Percentiles rank a stretch among this genome's conserved stretches.
These are phyloP conservation scores for Cardamine chenopodiifolia DNA, from an alignment of 345 rosid genomes.

Conservation along the genomic window DNA sequence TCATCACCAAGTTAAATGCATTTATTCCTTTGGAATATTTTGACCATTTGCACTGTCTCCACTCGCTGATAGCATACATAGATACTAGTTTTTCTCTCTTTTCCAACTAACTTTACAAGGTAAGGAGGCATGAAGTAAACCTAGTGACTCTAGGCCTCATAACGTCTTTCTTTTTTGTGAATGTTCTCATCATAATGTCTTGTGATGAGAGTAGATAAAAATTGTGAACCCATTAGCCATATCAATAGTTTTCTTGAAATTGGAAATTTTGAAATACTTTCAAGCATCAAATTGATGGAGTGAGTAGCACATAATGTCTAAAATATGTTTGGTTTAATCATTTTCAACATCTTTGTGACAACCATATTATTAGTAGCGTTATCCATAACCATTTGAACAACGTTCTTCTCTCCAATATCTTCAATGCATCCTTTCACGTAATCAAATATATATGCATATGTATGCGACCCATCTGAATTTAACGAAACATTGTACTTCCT, in stretches of 20 bases:
- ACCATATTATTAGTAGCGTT: slow-evolving; percentile 9
- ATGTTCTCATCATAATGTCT: too few relatives aligned
- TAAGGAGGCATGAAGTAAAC: background rate
- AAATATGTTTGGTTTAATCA: background rate
- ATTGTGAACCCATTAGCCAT: too few relatives aligned
- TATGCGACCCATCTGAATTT: too few relatives aligned
- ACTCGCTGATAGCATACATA: background rate
- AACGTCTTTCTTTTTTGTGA: too few relatives aligned
- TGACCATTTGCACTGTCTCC: background rate
- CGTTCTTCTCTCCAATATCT: background rate
- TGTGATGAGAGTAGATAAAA: too few relatives aligned
- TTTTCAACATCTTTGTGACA: background rate
- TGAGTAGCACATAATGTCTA: slow-evolving; percentile 15
- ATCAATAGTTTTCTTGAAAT: background rate
- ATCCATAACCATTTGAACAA: background rate
- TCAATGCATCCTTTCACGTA: background rate
- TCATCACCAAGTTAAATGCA: background rate
- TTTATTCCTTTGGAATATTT: background rate
- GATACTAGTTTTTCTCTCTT: background rate
- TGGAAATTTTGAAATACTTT: background rate
- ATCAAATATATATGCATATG: too few relatives aligned
- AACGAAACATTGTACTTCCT: too few relatives aligned
- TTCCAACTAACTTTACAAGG: background rate
- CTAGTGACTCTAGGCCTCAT: background rate
- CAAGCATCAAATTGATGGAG: background rate